Conservation (phyloP, 1,284 basidiomycete species). For the Puccinia triticina region DNA sequence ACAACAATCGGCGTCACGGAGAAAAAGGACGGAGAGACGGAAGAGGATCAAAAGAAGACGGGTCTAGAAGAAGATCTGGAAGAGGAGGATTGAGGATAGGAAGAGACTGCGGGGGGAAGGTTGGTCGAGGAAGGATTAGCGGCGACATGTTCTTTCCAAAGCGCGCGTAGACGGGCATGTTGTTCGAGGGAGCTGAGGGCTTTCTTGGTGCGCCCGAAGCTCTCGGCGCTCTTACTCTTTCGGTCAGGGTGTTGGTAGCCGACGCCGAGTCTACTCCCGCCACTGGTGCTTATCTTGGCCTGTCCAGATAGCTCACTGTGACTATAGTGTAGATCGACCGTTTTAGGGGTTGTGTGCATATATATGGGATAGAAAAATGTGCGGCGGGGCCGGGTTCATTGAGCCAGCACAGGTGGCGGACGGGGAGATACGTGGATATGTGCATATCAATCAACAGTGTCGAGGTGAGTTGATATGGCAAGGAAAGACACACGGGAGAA, state of each 20-base stretch:
- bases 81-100: neutral
- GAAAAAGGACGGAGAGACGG: no score
- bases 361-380: no score
- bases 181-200: neutral
- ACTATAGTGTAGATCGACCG: neutral
- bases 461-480: no score
- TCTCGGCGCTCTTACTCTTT: neutral
- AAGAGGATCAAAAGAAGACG: no score
- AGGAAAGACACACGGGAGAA: neutral
- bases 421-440: no score
- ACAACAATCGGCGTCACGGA: no score
- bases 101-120: neutral
- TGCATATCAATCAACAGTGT: no score
- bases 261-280: neutral
- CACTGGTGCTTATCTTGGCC: neutral
- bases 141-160: neutral
- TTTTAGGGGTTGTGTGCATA: no score
- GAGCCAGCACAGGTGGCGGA: no score
- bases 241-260: neutral
- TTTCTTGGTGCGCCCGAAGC: neutral
- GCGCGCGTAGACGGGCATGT: neutral
- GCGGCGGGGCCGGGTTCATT: no score
- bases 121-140: neutral
- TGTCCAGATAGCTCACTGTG: neutral
- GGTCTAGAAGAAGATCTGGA: neutral